Base-by-base conservation (phyloP, 768 basidiomycete species). In the Trichaptum fuscoviolaceum region DNA sequence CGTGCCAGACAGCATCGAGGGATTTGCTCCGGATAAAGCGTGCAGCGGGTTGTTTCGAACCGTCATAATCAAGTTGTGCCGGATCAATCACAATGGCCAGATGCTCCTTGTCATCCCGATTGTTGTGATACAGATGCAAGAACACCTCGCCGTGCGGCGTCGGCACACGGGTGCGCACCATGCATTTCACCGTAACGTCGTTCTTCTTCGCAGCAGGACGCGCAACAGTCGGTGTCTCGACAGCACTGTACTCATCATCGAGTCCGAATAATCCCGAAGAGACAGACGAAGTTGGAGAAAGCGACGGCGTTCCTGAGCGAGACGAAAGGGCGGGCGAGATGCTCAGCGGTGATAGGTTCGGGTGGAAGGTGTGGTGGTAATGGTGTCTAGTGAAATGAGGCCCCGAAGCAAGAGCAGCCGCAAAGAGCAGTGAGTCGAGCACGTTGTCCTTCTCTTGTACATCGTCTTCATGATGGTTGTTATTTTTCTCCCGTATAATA, bases 101-200 rank as follows among this genome's bases (percentile, higher is more conserved):
- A 74, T 99, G 97, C 73, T 99, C 97, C 77, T 99, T 99, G 75
- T 75, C 81, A 78, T 99, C 97, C 64, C 83, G 86, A 71, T 89
- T 92, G 75, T 97, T 99, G 76, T 95, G 93, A 79, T 99, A 99
- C 64, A 99, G 79, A 72, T 99, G 95, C 10, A 99, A 83, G 79
- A 98, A 98, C 20, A 90, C 87, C 15, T 92, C 88, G 6, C 96
- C 96, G 71, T 99, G 93, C 0, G 93, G 93, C 0, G 97, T 99
- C 57, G 97, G 97, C 75, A 99, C 93, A 66, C 97, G 91, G 3
- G 97, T 98, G 66, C 97, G 91, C 15, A 95, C 97, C 88, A 96
- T 93, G 76, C 97, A 99, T 75, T 87, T 89, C 30, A 98, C 92
- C 65, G 87, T 80, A n/a, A 92, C 77, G 65, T 77, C 78, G 24